Evolutionary conservation across 805 yeast species (phyloP).

Genomic region (Saccharomycopsis sp.): DNA sequence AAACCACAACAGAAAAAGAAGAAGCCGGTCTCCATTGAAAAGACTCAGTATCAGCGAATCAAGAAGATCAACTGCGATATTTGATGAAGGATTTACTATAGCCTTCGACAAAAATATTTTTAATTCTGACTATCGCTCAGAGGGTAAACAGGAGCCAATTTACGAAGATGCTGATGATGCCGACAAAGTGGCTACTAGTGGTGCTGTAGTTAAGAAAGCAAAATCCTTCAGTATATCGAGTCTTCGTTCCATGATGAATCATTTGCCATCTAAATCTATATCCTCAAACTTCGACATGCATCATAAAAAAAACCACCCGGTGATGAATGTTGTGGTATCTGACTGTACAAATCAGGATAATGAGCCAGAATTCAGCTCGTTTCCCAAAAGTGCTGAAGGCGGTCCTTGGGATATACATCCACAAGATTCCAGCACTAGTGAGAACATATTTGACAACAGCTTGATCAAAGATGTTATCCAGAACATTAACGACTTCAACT

Average conservation of each 20-base stretch:
- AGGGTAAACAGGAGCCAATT: background rate
- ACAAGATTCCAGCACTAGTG: background rate
- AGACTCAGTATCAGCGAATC: constrained; percentile 8
- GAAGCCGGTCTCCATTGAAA: constrained; percentile 19
- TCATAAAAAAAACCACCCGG: background rate
- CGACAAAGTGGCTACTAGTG: background rate
- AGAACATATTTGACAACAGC: constrained; percentile 6
- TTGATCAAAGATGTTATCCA: constrained; percentile 13
- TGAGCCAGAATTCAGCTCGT: background rate
- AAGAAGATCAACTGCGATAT: constrained; percentile 14
- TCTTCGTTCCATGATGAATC: constrained; percentile 8
- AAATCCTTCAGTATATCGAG: constrained; percentile 17
- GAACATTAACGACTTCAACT: constrained; percentile 9
- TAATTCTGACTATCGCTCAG: background rate
- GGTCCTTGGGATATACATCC: background rate
- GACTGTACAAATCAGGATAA: background rate
- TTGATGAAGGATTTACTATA: constrained; percentile 15
- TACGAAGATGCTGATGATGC: background rate
- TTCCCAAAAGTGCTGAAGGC: background rate
- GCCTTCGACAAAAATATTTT: constrained; percentile 4
- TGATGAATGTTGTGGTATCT: background rate
- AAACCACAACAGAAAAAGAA: background rate
- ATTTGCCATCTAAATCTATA: constrained; percentile 9
- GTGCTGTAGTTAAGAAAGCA: background rate
- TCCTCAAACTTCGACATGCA: constrained; percentile 1